Evolutionary conservation across 1,284 basidiomycete genomes (phyloP).

Genomic region (Paramarasmius palmivorus): DNA sequence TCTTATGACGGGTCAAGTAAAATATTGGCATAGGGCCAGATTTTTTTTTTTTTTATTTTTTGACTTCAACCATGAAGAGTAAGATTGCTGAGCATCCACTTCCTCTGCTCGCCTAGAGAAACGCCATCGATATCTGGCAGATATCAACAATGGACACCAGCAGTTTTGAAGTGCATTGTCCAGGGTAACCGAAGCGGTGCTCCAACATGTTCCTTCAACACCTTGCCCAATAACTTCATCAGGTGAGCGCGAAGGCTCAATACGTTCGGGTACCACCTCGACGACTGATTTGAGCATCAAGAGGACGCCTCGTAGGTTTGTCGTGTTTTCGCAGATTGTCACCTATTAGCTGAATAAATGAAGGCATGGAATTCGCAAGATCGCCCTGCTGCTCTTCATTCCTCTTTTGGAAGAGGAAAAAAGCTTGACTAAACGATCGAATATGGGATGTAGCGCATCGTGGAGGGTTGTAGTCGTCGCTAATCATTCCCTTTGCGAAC

Average conservation of each 20-base stretch:
- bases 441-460: slow-evolving; percentile 80
- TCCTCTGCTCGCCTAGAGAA: slow-evolving; percentile 72
- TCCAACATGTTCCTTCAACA: slow-evolving; percentile 88
- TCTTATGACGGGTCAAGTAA: slow-evolving; percentile 86
- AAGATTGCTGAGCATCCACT: slow-evolving; percentile 76
- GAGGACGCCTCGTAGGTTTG: slow-evolving; percentile 78
- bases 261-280: slow-evolving; percentile 80
- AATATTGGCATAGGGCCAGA: slow-evolving; percentile 76
- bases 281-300: slow-evolving; percentile 90
- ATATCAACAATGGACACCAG: slow-evolving; percentile 73
- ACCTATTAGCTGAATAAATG: slow-evolving; percentile 73
- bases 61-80: slow-evolving; percentile 82
- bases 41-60: slow-evolving; percentile 97
- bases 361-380: slow-evolving; percentile 80
- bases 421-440: slow-evolving; percentile 84
- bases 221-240: slow-evolving; percentile 84
- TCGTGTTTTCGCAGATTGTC: slow-evolving; percentile 81
- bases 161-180: slow-evolving; percentile 64
- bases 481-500: slow-evolving; percentile 86
- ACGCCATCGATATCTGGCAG: slow-evolving; percentile 62
- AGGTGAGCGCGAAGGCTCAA: slow-evolving; percentile 79
- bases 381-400: slow-evolving; percentile 70
- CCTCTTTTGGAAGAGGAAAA: slow-evolving; percentile 83
- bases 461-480: slow-evolving; percentile 77
- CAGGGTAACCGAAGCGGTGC: slow-evolving; percentile 44